Evolutionary conservation across 495 filamentous ascomycete genomes (phyloP).

Genomic region (Saxophila tyrrhenica): DNA sequence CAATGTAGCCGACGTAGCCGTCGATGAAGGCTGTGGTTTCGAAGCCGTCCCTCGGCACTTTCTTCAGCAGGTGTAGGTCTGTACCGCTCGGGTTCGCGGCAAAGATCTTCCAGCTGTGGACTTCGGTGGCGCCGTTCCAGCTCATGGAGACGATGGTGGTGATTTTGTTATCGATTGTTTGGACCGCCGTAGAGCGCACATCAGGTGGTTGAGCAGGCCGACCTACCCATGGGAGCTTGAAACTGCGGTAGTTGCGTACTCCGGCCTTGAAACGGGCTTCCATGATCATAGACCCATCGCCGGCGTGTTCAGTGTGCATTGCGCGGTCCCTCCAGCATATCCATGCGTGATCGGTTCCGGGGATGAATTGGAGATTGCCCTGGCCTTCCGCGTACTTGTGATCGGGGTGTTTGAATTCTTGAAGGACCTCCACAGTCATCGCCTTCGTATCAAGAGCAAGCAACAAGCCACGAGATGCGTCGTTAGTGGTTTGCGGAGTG

Average conservation of each 20-base stretch:
- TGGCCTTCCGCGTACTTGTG: neutral
- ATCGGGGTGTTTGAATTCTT: neutral
- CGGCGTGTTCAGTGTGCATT: neutral
- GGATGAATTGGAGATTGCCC: neutral
- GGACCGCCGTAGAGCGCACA: neutral
- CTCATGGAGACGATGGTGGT: conserved; percentile 2
- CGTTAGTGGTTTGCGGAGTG: neutral
- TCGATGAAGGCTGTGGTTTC: neutral
- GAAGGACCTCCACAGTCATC: neutral
- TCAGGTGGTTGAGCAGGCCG: neutral
- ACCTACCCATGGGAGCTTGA: conserved; percentile 6
- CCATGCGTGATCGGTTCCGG: neutral
- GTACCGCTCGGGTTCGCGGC: neutral
- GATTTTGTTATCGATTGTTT: neutral
- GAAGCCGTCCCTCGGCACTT: neutral
- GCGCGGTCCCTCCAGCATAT: neutral
- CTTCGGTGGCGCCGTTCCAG: conserved; percentile 14
- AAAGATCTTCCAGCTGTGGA: conserved; percentile 1
- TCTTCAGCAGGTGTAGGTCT: neutral
- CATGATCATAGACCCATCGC: neutral
- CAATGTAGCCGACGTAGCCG: neutral
- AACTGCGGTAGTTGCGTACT: conserved; percentile 2
- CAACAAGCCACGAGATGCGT: neutral
- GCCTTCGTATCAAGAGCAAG: neutral
- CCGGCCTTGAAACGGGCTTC: neutral